Percentiles rank a stretch among this genome's conserved stretches.
Evolutionary conservation across 192 early-diverging fungal genomes (phyloP).

Genomic region (Podila minutissima): DNA sequence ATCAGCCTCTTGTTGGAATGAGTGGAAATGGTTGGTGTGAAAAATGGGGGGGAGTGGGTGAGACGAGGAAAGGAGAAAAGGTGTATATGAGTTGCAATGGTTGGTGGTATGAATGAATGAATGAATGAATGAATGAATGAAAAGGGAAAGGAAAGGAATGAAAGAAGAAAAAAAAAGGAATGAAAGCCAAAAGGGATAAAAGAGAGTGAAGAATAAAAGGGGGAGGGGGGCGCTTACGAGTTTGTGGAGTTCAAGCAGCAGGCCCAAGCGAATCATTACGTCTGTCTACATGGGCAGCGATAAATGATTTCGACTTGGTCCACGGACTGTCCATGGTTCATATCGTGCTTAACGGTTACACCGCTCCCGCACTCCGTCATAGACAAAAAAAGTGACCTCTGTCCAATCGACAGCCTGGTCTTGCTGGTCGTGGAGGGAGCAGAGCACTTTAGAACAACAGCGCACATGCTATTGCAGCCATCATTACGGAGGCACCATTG

Average conservation of each 20-base stretch:
- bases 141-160: not conserved
- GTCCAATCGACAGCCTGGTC: too few relatives aligned
- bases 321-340: too few relatives aligned
- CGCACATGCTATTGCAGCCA: too few relatives aligned
- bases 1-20: not conserved
- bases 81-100: not conserved
- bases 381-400: too few relatives aligned
- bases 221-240: not conserved
- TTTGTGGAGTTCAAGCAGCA: not conserved
- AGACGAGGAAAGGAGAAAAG: constrained; percentile 4
- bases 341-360: too few relatives aligned
- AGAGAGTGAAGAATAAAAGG: not conserved
- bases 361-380: too few relatives aligned
- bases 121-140: not conserved
- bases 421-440: too few relatives aligned
- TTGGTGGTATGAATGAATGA: not conserved
- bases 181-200: not conserved
- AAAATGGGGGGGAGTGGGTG: not conserved
- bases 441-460: too few relatives aligned
- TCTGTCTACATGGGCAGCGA: too few relatives aligned
- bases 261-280: too few relatives aligned
- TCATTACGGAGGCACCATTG: too few relatives aligned
- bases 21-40: not conserved
- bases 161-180: not conserved
- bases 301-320: too few relatives aligned